Evolutionary conservation across 192 early-diverging fungal species (phyloP).

Genomic region (Chytriomyces hyalinus): DNA sequence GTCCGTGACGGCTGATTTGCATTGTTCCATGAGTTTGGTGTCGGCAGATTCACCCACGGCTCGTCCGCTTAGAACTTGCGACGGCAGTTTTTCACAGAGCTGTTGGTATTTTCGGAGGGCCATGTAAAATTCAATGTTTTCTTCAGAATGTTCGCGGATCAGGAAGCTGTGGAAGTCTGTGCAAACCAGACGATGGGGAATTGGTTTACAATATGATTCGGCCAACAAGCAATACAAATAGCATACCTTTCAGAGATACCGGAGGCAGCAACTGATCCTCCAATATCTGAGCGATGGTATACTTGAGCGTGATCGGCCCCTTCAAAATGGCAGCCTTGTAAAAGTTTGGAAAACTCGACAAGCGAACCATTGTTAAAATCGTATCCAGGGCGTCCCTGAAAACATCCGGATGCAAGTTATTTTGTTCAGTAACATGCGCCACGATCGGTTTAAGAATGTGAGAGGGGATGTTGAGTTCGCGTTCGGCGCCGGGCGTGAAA

Average conservation of each 20-base stretch:
- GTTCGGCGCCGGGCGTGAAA: constrained; percentile 19
- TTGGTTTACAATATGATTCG: neutral
- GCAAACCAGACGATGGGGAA: too few relatives aligned
- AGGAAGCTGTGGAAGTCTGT: constrained; percentile 31
- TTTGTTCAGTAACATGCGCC: constrained; percentile 13
- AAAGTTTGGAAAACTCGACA: constrained; percentile 45
- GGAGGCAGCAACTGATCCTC: constrained; percentile 21
- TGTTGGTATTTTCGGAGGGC: constrained; percentile 18
- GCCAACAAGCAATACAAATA: neutral
- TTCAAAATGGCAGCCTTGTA: constrained; percentile 33
- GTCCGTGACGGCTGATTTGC: constrained; percentile 15
- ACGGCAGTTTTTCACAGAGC: constrained; percentile 5
- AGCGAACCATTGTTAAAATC: constrained; percentile 35
- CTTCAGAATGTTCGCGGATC: constrained; percentile 25
- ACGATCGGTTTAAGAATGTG: constrained; percentile 30
- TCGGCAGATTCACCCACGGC: neutral
- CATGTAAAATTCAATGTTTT: constrained; percentile 28
- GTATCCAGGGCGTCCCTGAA: constrained; percentile 35
- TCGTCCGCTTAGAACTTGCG: constrained; percentile 10
- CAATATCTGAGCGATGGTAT: constrained; percentile 11
- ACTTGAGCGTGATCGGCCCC: constrained; percentile 25
- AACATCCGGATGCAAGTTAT: constrained; percentile 42
- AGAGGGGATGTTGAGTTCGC: constrained; percentile 39
- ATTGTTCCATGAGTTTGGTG: neutral
- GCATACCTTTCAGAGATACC: constrained; percentile 26